Evolutionary conservation across 2,329 filamentous ascomycete genomes (phyloP).

Genomic region (Pseudonectria foliicola): DNA sequence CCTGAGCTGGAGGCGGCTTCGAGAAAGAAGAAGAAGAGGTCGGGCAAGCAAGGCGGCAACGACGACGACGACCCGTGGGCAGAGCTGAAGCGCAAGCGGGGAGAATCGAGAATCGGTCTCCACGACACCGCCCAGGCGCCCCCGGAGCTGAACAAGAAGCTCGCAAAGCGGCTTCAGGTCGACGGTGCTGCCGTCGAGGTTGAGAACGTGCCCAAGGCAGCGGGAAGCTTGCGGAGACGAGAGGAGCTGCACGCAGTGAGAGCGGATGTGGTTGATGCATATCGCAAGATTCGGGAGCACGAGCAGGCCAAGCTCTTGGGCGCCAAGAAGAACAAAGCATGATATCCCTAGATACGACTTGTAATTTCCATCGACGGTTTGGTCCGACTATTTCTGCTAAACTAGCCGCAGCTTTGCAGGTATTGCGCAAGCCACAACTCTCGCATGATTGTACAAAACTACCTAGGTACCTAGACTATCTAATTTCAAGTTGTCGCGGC

Average conservation of each 20-base stretch:
- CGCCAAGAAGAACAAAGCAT: constrained; percentile 2
- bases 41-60: constrained; percentile 39
- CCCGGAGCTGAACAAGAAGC: constrained; percentile 56
- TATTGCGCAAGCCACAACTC: too few relatives aligned
- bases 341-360: neutral
- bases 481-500: too few relatives aligned
- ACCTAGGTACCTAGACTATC: too few relatives aligned
- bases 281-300: constrained; percentile 31
- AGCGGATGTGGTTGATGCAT: constrained; percentile 31
- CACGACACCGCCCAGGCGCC: constrained; percentile 66
- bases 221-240: constrained; percentile 32
- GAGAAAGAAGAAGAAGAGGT: constrained; percentile 33
- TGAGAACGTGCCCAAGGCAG: constrained; percentile 30
- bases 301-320: constrained; percentile 30
- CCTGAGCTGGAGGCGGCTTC: constrained; percentile 30
- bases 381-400: too few relatives aligned
- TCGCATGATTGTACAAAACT: too few relatives aligned
- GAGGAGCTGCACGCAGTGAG: constrained; percentile 31
- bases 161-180: constrained; percentile 27
- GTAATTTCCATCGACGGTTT: too few relatives aligned
- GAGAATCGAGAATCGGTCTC: constrained; percentile 43
- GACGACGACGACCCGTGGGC: constrained; percentile 71
- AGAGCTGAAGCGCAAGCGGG: constrained; percentile 60
- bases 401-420: too few relatives aligned
- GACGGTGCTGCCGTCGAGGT: constrained; percentile 29